Evolutionary conservation across 495 filamentous ascomycete genomes (phyloP), one percentile per base, ranked within the genome.

Genomic region (Talaromyces ruber): DNA sequence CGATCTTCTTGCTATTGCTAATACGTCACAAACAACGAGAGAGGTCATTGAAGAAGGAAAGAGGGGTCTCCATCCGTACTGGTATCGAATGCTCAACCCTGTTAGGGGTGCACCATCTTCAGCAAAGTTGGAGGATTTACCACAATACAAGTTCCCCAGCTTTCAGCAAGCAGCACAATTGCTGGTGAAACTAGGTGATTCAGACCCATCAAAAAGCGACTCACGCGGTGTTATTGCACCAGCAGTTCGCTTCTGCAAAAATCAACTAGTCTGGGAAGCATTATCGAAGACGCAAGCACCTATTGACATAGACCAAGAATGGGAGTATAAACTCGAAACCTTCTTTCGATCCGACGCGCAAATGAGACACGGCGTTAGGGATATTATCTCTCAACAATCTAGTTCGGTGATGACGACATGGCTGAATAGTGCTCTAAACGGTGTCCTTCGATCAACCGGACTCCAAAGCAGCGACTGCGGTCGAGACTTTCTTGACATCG

Each of bases 21-120:
- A 79, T 21, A 68, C 72, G 9, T 74, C 77, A 4, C 77, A 80
- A 34, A 86, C 91, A 67, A 82, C 88, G 54, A 87, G 87, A 45
- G 93, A 97, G 67, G 85, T 96, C 0, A 71, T 90, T 0, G 94
- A 98, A 70, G 93, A 98, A 74, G 94, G 90, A 2, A 88, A 84
- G 62, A 92, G 93, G 70, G 94, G 94, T 2, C 81, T 96, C 2
- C 88, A 89, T 73, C 89, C 89, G 11, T 89, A 91, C 67, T 91
- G 89, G 86, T 88, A 88, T 70, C 77, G 77, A 54, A 81, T 91
- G 61, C 68, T 87, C 26, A 89, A 88, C 64, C 80, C 82, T 58
- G 67, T 64, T 6, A 71, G 75, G 32, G 18, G 51, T 39, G 39
- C 59, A 8, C 47, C 66, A 28, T 56, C 60, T 34, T 45, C n/a